These are phyloP conservation scores for Saccharomycopsis malanga DNA, from an alignment of 805 yeast species.

Conservation along the genomic window DNA sequence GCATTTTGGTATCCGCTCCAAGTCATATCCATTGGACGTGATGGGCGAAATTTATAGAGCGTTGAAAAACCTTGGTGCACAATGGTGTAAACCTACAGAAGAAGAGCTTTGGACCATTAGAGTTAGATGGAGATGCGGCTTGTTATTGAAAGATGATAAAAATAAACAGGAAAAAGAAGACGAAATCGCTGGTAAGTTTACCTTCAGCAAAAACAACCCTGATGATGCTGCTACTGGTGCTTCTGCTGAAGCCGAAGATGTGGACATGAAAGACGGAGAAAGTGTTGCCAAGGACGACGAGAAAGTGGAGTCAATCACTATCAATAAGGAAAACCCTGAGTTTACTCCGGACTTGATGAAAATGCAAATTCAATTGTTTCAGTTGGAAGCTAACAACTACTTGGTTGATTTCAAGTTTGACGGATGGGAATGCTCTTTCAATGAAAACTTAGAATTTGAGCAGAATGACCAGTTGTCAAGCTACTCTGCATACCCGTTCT, in stretches of 20 bases:
- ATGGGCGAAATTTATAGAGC: constrained; percentile 98
- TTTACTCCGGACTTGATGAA: constrained; percentile 76
- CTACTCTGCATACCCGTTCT: constrained; percentile 92
- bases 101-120: constrained; percentile 94
- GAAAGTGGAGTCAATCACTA: neutral
- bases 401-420: constrained; percentile 96
- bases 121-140: constrained; percentile 82
- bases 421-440: constrained; percentile 72
- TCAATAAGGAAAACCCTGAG: constrained; percentile 11
- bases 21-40: constrained; percentile 94
- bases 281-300: neutral
- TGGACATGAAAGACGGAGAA: constrained; percentile 23
- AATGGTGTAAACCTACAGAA: constrained; percentile 93
- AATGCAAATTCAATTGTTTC: constrained; percentile 95
- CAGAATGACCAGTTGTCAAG: constrained; percentile 71
- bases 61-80: constrained; percentile 87
- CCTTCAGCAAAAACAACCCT: constrained; percentile 11
- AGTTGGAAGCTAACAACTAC: constrained; percentile 91
- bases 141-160: constrained; percentile 12
- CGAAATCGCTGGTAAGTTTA: constrained; percentile 16
- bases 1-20: constrained; percentile 96
- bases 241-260: constrained; percentile 23
- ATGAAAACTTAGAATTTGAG: constrained; percentile 13
- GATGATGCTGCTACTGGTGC: constrained; percentile 4
- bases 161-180: constrained; percentile 9